Percentiles rank a stretch among this genome's conserved stretches.
phyloP scores from a whole-genome alignment of 257 asterid genomes.

The Verbascum thapsus region DNA sequence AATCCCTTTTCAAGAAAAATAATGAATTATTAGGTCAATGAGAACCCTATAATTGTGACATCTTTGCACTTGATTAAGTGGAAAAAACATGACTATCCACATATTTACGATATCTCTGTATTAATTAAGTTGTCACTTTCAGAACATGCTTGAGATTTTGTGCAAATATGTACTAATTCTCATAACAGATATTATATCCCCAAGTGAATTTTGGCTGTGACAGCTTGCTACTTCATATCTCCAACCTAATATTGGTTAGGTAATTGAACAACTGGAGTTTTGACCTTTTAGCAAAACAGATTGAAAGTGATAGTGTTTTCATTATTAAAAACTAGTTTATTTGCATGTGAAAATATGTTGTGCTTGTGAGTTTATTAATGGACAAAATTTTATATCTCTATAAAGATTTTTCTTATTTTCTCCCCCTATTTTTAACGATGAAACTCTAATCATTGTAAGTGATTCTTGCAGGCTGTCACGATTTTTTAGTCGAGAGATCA shows the following conservation, averaged over 20 bases:
- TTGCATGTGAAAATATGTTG: slow-evolving; percentile 3
- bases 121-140: slow-evolving; percentile 16
- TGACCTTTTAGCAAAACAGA: slow-evolving; percentile 24
- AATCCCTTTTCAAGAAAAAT: too few relatives aligned
- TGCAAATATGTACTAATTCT: neutral
- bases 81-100: slow-evolving; percentile 8
- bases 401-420: too few relatives aligned
- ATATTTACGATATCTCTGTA: slow-evolving; percentile 1
- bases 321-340: neutral
- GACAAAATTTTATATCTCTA: neutral
- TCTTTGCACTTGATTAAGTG: slow-evolving; percentile 20
- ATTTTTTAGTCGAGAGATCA: too few relatives aligned
- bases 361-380: neutral
- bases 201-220: neutral
- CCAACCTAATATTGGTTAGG: slow-evolving; percentile 36
- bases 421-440: too few relatives aligned
- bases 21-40: slow-evolving; percentile 8
- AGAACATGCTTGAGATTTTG: slow-evolving; percentile 5
- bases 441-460: too few relatives aligned
- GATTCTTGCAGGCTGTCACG: too few relatives aligned
- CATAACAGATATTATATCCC: neutral
- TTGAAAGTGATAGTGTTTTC: slow-evolving; percentile 11
- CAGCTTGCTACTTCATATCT: slow-evolving; percentile 29
- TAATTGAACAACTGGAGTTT: slow-evolving; percentile 27
- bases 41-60: slow-evolving; percentile 17